Percentiles rank a stretch among this genome's conserved stretches.
Conservation (phyloP, 305 asterid species). For the Rubia peregrina region DNA sequence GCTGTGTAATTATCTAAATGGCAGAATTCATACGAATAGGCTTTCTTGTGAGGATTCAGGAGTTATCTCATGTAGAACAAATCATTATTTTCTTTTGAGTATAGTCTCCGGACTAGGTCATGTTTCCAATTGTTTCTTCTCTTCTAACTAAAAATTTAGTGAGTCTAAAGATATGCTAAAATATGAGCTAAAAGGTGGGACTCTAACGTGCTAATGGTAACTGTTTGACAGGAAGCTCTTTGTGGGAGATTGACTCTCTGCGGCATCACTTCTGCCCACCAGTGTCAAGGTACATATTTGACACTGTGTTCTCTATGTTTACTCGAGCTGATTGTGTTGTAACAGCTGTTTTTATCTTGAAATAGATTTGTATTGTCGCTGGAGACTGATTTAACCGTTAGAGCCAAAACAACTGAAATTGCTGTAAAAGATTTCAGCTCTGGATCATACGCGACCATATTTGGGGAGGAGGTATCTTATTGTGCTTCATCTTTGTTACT, state of each 20-base stretch:
- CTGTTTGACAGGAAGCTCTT: constrained; percentile 67
- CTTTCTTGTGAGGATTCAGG: background rate
- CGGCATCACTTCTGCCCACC: constrained; percentile 81
- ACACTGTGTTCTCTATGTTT: background rate
- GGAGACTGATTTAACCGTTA: constrained; percentile 69
- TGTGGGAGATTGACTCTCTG: constrained; percentile 89
- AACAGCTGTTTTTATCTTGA: background rate
- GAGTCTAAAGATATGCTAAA: background rate
- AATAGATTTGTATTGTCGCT: constrained; percentile 66
- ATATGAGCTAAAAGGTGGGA: background rate
- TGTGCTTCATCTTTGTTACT: background rate
- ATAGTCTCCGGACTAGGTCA: background rate
- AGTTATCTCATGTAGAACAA: background rate
- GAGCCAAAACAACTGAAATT: constrained; percentile 67
- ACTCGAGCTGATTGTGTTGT: constrained; percentile 2
- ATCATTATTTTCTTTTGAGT: no score
- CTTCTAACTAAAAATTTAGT: background rate
- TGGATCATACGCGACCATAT: constrained; percentile 78
- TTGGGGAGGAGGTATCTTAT: constrained; percentile 62
- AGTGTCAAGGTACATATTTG: constrained; percentile 54
- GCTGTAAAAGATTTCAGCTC: constrained; percentile 76
- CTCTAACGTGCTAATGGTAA: constrained; percentile 11
- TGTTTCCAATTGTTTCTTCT: background rate
- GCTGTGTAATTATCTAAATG: background rate
- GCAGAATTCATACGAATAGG: background rate